phyloP scores from a whole-genome alignment of 148 eudicot genomes.

The Persicaria maculosa region DNA sequence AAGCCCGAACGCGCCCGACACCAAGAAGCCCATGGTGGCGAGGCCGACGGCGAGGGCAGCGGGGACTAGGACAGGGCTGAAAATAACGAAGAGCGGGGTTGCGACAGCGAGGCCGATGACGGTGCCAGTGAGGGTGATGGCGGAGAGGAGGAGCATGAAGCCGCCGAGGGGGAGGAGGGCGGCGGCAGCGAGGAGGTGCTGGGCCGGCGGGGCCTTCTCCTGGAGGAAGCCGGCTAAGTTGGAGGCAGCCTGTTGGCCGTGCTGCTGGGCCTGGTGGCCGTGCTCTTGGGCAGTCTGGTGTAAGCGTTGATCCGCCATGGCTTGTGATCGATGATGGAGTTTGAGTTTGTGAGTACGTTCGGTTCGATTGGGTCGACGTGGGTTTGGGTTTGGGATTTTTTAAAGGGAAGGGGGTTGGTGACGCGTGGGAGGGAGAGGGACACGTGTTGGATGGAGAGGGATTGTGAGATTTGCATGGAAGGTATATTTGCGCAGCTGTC shows the following conservation, averaged over 20 bases:
- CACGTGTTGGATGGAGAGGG: conserved; percentile 7
- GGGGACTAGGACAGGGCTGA: conserved; percentile 6
- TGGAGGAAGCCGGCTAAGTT: not conserved
- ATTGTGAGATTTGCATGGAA: not conserved
- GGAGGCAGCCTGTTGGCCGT: conserved; percentile 3
- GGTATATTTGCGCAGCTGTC: not conserved
- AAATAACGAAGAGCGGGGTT: not conserved
- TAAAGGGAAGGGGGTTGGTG: conserved; percentile 3
- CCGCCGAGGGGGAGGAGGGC: conserved; percentile 3
- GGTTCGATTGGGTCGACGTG: not conserved
- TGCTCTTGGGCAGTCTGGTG: conserved; percentile 3
- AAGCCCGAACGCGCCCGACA: conserved; percentile 3
- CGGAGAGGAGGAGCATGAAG: not conserved
- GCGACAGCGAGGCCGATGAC: conserved; percentile 8
- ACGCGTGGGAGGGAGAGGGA: conserved; percentile 10
- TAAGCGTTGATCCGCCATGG: conserved; percentile 11
- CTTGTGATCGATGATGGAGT: not conserved
- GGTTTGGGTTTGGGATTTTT: not conserved
- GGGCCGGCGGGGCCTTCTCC: conserved; percentile 5
- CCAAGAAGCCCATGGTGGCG: conserved; percentile 2
- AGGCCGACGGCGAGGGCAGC: conserved; percentile 5
- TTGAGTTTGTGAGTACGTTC: not conserved
- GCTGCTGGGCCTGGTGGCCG: conserved; percentile 9
- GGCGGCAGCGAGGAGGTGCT: not conserved
- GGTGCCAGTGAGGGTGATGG: not conserved